Percentiles rank a stretch among this genome's conserved stretches.
phyloP scores from a whole-genome alignment of 73 alveolate genomes.

The Paramecium sonneborni region DNA sequence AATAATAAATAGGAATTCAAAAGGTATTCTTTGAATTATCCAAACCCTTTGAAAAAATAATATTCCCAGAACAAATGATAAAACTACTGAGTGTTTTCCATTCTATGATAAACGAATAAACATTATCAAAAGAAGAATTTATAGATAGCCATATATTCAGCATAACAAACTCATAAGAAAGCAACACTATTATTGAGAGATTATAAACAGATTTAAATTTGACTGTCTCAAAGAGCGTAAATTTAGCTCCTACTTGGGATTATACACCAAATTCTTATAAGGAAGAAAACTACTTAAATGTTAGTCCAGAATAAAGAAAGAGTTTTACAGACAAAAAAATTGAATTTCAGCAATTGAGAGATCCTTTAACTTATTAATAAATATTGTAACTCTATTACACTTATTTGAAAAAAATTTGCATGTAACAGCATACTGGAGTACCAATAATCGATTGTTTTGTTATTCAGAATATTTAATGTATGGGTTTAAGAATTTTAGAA shows the following conservation, averaged over 20 bases:
- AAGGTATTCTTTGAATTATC: background rate
- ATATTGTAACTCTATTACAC: slow-evolving; percentile 35
- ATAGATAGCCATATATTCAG: background rate
- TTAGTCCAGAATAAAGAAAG: background rate
- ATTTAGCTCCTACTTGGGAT: background rate
- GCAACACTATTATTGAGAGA: background rate
- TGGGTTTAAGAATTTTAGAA: slow-evolving; percentile 21
- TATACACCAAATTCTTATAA: background rate
- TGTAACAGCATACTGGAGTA: background rate
- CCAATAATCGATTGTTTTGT: background rate
- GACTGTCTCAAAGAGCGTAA: background rate
- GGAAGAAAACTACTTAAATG: background rate
- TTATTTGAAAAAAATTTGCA: background rate
- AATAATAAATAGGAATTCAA: background rate
- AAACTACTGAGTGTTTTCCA: background rate
- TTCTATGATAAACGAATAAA: background rate
- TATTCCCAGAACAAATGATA: background rate
- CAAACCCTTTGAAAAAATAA: background rate
- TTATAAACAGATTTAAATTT: slow-evolving; percentile 4
- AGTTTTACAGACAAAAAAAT: background rate
- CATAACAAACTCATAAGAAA: background rate
- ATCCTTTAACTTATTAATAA: slow-evolving; percentile 25
- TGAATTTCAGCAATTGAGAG: background rate
- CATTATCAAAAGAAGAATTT: background rate
- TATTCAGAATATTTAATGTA: background rate